Conservation (phyloP, 768 basidiomycete species). For the Mycena galericulata region DNA sequence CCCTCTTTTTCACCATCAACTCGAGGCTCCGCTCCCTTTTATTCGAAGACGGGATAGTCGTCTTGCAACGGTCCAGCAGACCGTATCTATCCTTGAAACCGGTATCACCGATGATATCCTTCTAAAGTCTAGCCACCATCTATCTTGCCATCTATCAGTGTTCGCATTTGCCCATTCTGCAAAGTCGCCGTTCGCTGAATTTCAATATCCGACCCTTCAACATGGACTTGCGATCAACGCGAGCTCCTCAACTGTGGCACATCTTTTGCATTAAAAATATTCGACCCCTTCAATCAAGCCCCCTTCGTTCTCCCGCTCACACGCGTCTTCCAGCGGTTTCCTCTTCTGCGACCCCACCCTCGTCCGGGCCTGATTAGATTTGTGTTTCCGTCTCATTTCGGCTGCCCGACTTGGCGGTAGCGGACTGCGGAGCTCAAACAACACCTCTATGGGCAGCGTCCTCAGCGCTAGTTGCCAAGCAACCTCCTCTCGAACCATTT, state of each 20-base stretch:
- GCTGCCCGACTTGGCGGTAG: slow-evolving; percentile 17
- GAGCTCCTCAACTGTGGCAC: neutral
- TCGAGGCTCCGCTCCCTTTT: slow-evolving; percentile 8
- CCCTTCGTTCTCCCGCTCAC: slow-evolving; percentile 18
- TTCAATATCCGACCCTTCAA: slow-evolving; percentile 10
- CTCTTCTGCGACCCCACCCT: slow-evolving; percentile 3
- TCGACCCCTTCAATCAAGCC: slow-evolving; percentile 47
- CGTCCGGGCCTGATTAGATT: slow-evolving; percentile 3
- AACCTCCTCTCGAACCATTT: slow-evolving; percentile 49
- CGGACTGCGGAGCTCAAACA: slow-evolving; percentile 31
- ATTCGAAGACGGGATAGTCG: neutral
- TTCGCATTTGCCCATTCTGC: neutral
- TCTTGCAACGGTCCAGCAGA: slow-evolving; percentile 2
- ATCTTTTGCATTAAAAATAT: slow-evolving; percentile 41
- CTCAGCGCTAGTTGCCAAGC: slow-evolving; percentile 43
- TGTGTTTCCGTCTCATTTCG: slow-evolving; percentile 1
- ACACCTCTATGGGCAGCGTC: slow-evolving; percentile 38
- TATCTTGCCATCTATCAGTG: slow-evolving; percentile 30
- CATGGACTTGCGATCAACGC: slow-evolving; percentile 12
- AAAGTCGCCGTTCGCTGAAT: neutral
- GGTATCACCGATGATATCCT: slow-evolving; percentile 18
- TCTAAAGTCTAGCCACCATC: slow-evolving; percentile 23
- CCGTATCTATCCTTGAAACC: neutral
- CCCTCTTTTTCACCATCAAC: slow-evolving; percentile 14
- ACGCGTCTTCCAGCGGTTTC: slow-evolving; percentile 21